Evolutionary conservation across 1,284 basidiomycete species (phyloP), one percentile per base, ranked within the genome.

Genomic region (Retiboletus flavoniger): DNA sequence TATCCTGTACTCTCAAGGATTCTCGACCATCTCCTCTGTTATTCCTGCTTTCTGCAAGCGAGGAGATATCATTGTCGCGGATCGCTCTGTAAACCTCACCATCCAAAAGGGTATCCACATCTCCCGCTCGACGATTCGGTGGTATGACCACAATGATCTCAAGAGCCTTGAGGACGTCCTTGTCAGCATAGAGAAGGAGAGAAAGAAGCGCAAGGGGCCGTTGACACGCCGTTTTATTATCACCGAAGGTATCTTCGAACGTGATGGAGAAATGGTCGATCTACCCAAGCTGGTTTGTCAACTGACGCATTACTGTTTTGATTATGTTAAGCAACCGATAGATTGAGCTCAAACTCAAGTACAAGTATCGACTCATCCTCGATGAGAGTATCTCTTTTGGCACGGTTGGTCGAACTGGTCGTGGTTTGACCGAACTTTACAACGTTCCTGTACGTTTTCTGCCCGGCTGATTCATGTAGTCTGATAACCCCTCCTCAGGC

Each of bases 51-150:
- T 98, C 71, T 93, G 91, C 76, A 99, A 99, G 72, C 88, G 97
- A 60, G 95, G 95, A 4, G 97, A 99, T 67, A 87, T 98, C 64
- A 96, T 99, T 67, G 91, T 99, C n/a, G 95, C 94, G 3, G 97
- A 99, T 72, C 85, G 93, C 29, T 87, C 89, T 39, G 89, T 96
- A 64, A 97, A 93, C 74, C 95, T 98, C 73, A 87, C 93, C 21
- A 93, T 98, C 58, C 95, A 98, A 72, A 97, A 96, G 72, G 97
- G 95, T n/a, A 85, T 99, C 31, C 91, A 98, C 72, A 93, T 98
- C 59, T 94, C 91, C 32, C 89, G 97, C 47, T 94, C 89, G 19
- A 95, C 90, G 1, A 84, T 98, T 46, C 84, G 90, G 42, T 99
- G 94, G 94, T 99, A 87, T 71, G 94, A 98, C 61, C 96, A 99